Conservation (phyloP, 768 basidiomycete species). For the Suillus plorans region DNA sequence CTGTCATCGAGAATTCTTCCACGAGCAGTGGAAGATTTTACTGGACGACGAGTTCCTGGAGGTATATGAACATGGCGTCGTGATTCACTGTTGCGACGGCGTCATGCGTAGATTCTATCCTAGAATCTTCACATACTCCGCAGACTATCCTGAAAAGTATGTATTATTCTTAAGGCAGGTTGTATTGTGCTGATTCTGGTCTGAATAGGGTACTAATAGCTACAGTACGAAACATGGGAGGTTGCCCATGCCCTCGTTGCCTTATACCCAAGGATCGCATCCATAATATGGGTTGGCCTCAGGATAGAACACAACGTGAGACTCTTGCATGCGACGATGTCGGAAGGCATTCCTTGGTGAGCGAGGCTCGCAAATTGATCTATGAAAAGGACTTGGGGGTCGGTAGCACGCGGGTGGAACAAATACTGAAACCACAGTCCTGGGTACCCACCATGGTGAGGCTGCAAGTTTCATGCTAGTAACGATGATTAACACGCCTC, state of each 20-base stretch:
- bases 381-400: too few relatives aligned
- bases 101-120: slow-evolving; percentile 17
- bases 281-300: background rate
- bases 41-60: slow-evolving; percentile 21
- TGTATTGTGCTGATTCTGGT: background rate
- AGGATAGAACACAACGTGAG: slow-evolving; percentile 6
- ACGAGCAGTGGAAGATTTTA: slow-evolving; percentile 17
- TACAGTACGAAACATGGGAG: slow-evolving; percentile 19
- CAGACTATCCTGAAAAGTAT: slow-evolving; percentile 32
- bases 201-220: slow-evolving; percentile 21
- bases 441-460: too few relatives aligned
- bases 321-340: background rate
- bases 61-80: slow-evolving; percentile 21
- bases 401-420: too few relatives aligned
- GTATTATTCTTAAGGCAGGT: background rate
- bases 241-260: slow-evolving; percentile 30
- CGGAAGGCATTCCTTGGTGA: background rate
- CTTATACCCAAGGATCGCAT: slow-evolving; percentile 15
- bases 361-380: too few relatives aligned
- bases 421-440: too few relatives aligned
- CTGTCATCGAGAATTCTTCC: slow-evolving; percentile 19
- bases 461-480: background rate
- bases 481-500: too few relatives aligned
- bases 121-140: slow-evolving; percentile 22
- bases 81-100: slow-evolving; percentile 18